Base-by-base conservation (phyloP, 495 filamentous ascomycete species). In the Penicillium mononematosum region DNA sequence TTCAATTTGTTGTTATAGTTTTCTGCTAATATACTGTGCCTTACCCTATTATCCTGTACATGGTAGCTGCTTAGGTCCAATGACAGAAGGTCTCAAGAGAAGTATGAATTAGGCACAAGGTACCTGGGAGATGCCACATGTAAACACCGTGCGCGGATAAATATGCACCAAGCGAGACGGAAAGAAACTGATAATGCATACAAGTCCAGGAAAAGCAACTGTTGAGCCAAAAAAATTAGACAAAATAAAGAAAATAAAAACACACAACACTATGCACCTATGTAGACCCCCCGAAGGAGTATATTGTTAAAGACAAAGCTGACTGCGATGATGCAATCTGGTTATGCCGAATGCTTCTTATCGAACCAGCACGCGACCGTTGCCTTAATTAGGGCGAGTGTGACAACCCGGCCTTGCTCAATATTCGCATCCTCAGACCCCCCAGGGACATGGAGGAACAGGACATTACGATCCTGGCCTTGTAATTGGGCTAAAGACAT, bases 401-500 rank as follows among this genome's bases (percentile, higher is more conserved):
- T 76, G n/a, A 89, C 78, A 51, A 84, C 78, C 48, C 75, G 79
- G 1, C 91, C 91, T 9, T 71, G 71, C 39, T 75, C 66, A 16
- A 94, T 66, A 59, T 79, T 77, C 17, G 73, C 73, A 63, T 85
- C 75, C 20, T 78, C 75, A 27, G 76, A 69, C 4, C 83, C 78
- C 10, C 79, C 78, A 8, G 91, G 91, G 2, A 95, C 88, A 66
- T 96, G 91, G 53, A 93, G 71, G 66, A 96, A 96, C 27, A 87
- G 67, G 16, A 91, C 85, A 50, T 82, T 85, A 43, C 76, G 76
- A 47, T 77, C 73, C 38, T 75, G 66, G 20, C 76, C 75, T 5
- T 74, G 72, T 69, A 76, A 79, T 47, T 74, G 69, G 19, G 84
- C 72, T 56, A 73, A 68, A 19, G 85, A 80, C 67, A 96, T 63